Evolutionary conservation across 2,329 filamentous ascomycete species (phyloP).

Genomic region (Thermomyces lanuginosus): DNA sequence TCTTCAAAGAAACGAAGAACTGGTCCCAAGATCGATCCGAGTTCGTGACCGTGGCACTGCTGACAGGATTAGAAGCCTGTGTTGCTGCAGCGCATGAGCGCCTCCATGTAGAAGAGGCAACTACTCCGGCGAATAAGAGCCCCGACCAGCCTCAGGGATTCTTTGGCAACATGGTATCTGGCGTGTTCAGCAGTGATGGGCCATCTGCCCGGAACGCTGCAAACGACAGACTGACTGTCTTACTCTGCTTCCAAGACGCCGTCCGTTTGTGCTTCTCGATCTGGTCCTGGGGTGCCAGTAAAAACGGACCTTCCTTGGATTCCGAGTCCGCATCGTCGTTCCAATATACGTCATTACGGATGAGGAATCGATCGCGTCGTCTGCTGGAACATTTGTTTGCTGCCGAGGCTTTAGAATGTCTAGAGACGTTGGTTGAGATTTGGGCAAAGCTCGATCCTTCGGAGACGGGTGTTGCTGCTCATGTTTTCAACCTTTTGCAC

Average conservation of each 20-base stretch:
- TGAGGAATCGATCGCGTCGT: constrained; percentile 75
- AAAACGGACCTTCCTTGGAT: constrained; percentile 37
- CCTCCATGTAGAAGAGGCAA: constrained; percentile 58
- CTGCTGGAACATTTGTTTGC: constrained; percentile 85
- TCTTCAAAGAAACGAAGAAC: constrained; percentile 25
- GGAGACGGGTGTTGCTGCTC: constrained; percentile 36
- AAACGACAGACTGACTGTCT: constrained; percentile 81
- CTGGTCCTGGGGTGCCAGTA: constrained; percentile 73
- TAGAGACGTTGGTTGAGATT: constrained; percentile 76
- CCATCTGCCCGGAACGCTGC: constrained; percentile 67
- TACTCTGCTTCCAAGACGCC: constrained; percentile 92
- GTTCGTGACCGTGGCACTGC: constrained; percentile 51
- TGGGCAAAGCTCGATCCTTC: constrained; percentile 47
- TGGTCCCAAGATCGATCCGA: constrained; percentile 37
- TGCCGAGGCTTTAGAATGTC: constrained; percentile 78
- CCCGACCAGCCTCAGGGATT: constrained; percentile 74
- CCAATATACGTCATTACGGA: constrained; percentile 72
- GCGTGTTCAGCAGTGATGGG: constrained; percentile 67
- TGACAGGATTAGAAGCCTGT: constrained; percentile 87
- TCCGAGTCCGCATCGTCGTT: constrained; percentile 61
- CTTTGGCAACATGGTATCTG: constrained; percentile 87
- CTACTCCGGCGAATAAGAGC: constrained; percentile 51
- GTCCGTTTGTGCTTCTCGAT: constrained; percentile 84
- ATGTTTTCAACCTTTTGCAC: constrained; percentile 73
- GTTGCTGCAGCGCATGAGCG: constrained; percentile 75